phyloP scores from a whole-genome alignment of 148 eudicot genomes.

The Chenopodium quinoa region DNA sequence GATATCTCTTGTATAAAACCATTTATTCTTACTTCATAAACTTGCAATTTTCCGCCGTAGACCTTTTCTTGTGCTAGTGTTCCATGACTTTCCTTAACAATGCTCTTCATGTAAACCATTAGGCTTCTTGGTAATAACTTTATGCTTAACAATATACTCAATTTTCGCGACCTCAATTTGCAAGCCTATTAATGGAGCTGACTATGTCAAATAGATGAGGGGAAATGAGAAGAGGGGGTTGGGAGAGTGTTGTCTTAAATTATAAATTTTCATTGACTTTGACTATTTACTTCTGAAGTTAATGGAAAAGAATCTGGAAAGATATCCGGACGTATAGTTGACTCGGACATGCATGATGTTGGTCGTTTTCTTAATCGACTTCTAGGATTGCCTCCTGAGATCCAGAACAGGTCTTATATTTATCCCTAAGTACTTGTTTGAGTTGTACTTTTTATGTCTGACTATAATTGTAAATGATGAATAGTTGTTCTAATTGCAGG shows the following conservation, averaged over 20 bases:
- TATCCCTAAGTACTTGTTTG: background rate
- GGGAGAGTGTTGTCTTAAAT: background rate
- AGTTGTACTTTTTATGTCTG: background rate
- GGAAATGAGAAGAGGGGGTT: no score
- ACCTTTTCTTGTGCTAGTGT: background rate
- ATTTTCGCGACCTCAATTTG: no score
- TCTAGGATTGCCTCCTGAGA: conserved; percentile 89
- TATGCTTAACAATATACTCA: no score
- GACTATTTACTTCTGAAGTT: conserved; percentile 36
- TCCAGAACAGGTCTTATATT: conserved; percentile 72
- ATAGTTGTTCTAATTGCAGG: conserved; percentile 38
- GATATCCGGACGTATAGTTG: conserved; percentile 79
- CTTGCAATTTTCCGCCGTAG: background rate
- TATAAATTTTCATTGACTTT: background rate
- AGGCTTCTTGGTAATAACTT: background rate
- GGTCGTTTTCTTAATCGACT: conserved; percentile 92
- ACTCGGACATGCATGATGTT: conserved; percentile 96
- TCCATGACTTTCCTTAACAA: background rate
- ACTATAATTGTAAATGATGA: background rate
- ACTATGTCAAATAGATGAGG: no score
- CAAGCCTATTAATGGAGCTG: no score
- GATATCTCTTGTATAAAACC: background rate
- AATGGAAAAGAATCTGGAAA: conserved; percentile 82
- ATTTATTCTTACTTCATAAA: background rate
- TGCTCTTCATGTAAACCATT: background rate